Evolutionary conservation across 306 rosid species (phyloP).

Genomic region (Alnus rubra): DNA sequence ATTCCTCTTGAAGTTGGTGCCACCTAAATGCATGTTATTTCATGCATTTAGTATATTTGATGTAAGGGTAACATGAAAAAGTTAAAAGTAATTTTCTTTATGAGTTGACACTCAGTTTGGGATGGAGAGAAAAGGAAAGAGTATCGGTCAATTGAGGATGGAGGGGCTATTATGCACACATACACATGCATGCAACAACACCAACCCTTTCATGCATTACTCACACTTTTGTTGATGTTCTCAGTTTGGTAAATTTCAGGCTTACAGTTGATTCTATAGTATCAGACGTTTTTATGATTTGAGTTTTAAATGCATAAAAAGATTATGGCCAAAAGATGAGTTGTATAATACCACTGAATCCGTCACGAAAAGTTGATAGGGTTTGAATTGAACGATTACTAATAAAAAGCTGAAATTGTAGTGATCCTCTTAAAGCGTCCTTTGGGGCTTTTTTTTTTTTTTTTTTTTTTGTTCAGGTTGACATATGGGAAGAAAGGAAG

Average conservation of each 20-base stretch:
- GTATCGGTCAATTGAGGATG: background rate
- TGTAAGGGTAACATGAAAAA: background rate
- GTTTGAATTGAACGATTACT: too few species aligned
- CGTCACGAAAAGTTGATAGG: too few species aligned
- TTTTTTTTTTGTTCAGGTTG: slow-evolving; percentile 62
- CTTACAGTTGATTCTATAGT: background rate
- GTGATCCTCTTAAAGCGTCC: too few species aligned
- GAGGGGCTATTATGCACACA: background rate
- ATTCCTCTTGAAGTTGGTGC: background rate
- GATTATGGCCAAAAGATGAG: background rate
- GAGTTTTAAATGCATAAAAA: background rate
- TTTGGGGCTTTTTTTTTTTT: background rate
- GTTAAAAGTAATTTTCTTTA: background rate
- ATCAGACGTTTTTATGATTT: background rate
- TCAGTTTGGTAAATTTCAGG: background rate
- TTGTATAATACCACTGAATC: too few species aligned
- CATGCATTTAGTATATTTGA: background rate
- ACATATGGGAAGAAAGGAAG: slow-evolving; percentile 93
- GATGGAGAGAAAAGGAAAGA: background rate
- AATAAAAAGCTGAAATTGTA: too few species aligned
- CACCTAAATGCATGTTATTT: background rate
- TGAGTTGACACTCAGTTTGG: background rate
- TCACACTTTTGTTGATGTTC: background rate
- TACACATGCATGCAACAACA: too few species aligned
- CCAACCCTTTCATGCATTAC: too few species aligned